These are phyloP conservation scores for Phytophthora crassamura DNA, from an alignment of 352 stramenopile genomes.

Conservation along the genomic window DNA sequence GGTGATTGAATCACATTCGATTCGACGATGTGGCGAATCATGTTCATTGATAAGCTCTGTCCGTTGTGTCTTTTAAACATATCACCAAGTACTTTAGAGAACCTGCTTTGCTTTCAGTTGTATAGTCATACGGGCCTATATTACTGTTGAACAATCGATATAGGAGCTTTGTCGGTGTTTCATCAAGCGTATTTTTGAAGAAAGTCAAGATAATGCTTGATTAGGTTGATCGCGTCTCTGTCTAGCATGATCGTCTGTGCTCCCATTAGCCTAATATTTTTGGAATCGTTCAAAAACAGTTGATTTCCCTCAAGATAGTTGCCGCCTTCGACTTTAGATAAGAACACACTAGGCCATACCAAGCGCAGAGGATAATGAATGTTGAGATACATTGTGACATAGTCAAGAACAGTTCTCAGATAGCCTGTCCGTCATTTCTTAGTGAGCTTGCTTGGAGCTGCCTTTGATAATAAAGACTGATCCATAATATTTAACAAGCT, in stretches of 20 bases:
- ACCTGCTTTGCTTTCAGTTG: not conserved
- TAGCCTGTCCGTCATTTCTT: not conserved
- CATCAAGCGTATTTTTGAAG: not conserved
- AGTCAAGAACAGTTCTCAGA: conserved; percentile 2
- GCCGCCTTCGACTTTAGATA: not conserved
- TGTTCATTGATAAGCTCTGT: conserved; percentile 7
- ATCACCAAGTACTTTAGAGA: conserved; percentile 3
- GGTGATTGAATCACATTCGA: conserved; percentile 6
- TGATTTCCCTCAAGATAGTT: not conserved
- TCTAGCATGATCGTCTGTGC: conserved; percentile 1
- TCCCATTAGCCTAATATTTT: conserved; percentile 3
- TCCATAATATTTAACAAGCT: not conserved
- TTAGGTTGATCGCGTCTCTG: not conserved
- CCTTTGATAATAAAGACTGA: conserved; percentile 3
- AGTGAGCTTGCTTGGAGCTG: not conserved
- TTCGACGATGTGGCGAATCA: conserved; percentile 2
- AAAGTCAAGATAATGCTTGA: not conserved
- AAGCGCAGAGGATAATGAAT: conserved; percentile 4
- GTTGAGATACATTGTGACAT: conserved; percentile 2
- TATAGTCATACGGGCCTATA: conserved; percentile 1
- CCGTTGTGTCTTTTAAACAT: conserved; percentile 3
- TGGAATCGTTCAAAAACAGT: conserved; percentile 2
- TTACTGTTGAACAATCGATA: not conserved
- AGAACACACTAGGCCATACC: not conserved
- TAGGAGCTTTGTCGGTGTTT: not conserved